Evolutionary conservation across 352 stramenopile genomes (phyloP).

Genomic region (Nothophytophthora sp.): DNA sequence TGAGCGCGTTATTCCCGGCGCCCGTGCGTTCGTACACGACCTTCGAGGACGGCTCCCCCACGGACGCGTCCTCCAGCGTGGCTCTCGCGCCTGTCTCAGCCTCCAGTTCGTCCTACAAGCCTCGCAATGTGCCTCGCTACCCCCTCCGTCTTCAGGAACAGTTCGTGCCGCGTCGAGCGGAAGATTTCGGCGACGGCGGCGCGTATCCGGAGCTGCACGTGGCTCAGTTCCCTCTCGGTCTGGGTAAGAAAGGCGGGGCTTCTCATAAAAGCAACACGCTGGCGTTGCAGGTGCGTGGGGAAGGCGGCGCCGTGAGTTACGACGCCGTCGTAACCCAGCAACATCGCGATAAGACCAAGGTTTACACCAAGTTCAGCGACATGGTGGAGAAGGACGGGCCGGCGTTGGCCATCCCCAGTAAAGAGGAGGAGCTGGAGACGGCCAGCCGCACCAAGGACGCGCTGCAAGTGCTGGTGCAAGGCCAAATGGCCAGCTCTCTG

Average conservation of each 20-base stretch:
- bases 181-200: conserved; percentile 97
- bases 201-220: conserved; percentile 99
- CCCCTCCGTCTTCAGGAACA: conserved; percentile 49
- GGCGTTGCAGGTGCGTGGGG: conserved; percentile 93
- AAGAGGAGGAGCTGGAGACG: conserved; percentile 75
- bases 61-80: too few species aligned
- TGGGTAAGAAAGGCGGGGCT: conserved; percentile 91
- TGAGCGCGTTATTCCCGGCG: conserved; percentile 77
- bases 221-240: conserved; percentile 96
- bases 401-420: conserved; percentile 36
- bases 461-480: conserved; percentile 88
- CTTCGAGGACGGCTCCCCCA: conserved; percentile 49
- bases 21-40: conserved; percentile 76
- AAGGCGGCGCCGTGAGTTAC: conserved; percentile 90
- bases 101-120: not conserved
- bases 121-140: conserved; percentile 44
- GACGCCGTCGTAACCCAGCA: conserved; percentile 98
- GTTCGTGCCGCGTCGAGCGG: conserved; percentile 62
- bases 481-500: conserved; percentile 90
- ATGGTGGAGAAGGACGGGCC: conserved; percentile 89
- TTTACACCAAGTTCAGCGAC: conserved; percentile 95
- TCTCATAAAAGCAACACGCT: conserved; percentile 50
- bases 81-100: not conserved
- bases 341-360: conserved; percentile 93
- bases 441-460: conserved; percentile 79